phyloP scores from a whole-genome alignment of 2,329 filamentous ascomycete genomes.

The Myriosclerotinia scirpicola region DNA sequence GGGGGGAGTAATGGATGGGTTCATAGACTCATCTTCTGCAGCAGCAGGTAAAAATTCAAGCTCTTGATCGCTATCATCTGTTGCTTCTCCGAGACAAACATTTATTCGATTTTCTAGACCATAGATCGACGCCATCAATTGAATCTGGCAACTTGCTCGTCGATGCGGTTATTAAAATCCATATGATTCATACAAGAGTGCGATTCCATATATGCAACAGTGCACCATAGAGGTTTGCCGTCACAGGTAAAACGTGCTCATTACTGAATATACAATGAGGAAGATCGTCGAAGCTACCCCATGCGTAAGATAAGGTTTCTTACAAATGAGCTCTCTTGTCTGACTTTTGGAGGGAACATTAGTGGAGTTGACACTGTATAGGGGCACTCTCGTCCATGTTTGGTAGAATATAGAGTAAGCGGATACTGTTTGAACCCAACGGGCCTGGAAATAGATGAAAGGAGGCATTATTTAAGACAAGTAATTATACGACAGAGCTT shows the following conservation, averaged over 20 bases:
- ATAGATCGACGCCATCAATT: slow-evolving; percentile 29
- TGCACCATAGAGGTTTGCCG: slow-evolving; percentile 22
- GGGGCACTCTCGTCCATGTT: not conserved
- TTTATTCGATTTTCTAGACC: slow-evolving; percentile 22
- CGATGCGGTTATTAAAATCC: not conserved
- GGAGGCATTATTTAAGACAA: not conserved
- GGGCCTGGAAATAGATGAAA: not conserved
- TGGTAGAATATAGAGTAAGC: not conserved
- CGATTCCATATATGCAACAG: slow-evolving; percentile 22
- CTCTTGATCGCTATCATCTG: slow-evolving; percentile 3
- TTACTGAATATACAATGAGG: slow-evolving; percentile 18
- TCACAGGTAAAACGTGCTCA: not conserved
- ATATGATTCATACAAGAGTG: slow-evolving; percentile 12
- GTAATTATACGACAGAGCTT: too few species aligned
- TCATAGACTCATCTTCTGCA: slow-evolving; percentile 13
- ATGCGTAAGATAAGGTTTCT: slow-evolving; percentile 23
- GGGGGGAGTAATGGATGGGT: too few species aligned
- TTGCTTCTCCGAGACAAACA: slow-evolving; percentile 27
- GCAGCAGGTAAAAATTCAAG: slow-evolving; percentile 22
- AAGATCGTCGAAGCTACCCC: slow-evolving; percentile 20
- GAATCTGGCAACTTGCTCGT: slow-evolving; percentile 14
- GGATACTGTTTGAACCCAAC: not conserved
- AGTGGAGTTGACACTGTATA: not conserved
- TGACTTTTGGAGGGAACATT: slow-evolving; percentile 6
- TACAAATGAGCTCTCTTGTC: slow-evolving; percentile 11